phyloP scores from a whole-genome alignment of 2,329 filamentous ascomycete genomes.

The Aspergillus clavatus region DNA sequence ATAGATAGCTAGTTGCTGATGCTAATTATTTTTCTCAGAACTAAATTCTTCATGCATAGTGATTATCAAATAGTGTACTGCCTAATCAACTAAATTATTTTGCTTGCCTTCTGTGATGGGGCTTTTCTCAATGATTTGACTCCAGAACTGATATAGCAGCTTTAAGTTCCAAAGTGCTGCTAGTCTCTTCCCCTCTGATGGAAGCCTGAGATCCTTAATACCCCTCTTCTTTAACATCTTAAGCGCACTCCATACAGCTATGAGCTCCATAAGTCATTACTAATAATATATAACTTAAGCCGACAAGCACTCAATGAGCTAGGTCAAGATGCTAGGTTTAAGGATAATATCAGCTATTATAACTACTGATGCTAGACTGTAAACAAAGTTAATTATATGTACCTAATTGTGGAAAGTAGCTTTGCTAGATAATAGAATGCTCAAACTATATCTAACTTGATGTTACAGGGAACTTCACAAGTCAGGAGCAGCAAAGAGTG shows the following conservation, averaged over 20 bases:
- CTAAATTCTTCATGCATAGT: constrained; percentile 27
- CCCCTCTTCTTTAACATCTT: constrained; percentile 21
- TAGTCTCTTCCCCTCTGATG: constrained; percentile 17
- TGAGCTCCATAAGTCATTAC: constrained; percentile 18
- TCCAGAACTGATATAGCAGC: constrained; percentile 22
- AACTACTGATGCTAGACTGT: constrained; percentile 23
- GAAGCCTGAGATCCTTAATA: constrained; percentile 22
- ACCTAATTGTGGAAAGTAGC: too few species aligned
- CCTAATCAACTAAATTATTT: constrained; percentile 22
- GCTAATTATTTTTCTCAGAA: constrained; percentile 14
- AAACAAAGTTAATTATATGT: constrained; percentile 27
- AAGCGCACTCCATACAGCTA: constrained; percentile 19
- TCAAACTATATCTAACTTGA: constrained; percentile 10
- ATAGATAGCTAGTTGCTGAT: too few species aligned
- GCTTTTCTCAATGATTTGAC: constrained; percentile 24
- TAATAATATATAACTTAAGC: constrained; percentile 24
- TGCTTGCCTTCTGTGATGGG: constrained; percentile 20
- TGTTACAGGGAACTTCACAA: constrained; percentile 22
- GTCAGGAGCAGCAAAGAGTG: constrained; percentile 24
- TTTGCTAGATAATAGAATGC: neutral
- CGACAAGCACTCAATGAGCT: constrained; percentile 21
- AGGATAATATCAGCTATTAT: constrained; percentile 26
- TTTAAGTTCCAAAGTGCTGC: constrained; percentile 17
- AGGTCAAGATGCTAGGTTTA: constrained; percentile 21
- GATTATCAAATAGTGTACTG: constrained; percentile 27